Conservation (phyloP, 805 yeast species). For the Sugiyamaella americana region DNA sequence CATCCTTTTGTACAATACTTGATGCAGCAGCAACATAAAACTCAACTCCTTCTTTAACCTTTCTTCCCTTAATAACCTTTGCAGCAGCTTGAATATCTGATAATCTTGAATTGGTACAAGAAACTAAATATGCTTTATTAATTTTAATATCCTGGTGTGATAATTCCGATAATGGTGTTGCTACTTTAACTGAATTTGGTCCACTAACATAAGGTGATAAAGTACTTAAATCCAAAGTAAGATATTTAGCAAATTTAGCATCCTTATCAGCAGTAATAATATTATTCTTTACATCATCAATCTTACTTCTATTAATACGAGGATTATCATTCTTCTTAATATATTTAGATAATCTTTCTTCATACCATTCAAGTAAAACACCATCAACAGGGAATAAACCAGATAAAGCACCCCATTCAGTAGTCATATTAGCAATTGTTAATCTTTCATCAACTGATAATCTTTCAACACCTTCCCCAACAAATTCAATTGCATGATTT, state of each 20-base stretch:
- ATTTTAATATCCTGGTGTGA: conserved; percentile 67
- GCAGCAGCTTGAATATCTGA: conserved; percentile 95
- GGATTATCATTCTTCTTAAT: conserved; percentile 63
- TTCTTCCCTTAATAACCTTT: conserved; percentile 69
- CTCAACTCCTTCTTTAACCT: conserved; percentile 84
- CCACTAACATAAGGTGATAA: conserved; percentile 89
- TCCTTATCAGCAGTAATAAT: conserved; percentile 56
- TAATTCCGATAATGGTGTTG: conserved; percentile 70
- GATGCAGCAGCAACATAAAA: conserved; percentile 98
- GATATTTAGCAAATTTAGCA: conserved; percentile 83
- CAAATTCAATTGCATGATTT: conserved; percentile 90
- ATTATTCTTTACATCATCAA: conserved; percentile 46
- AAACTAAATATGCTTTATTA: conserved; percentile 94
- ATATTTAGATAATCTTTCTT: conserved; percentile 49
- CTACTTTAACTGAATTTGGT: conserved; percentile 93
- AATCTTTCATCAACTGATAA: conserved; percentile 77
- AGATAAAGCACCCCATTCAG: conserved; percentile 98
- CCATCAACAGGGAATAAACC: conserved; percentile 96
- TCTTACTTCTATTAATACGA: conserved; percentile 60
- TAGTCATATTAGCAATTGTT: conserved; percentile 93
- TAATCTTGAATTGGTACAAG: conserved; percentile 93
- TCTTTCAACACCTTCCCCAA: conserved; percentile 68
- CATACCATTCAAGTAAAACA: conserved; percentile 71
- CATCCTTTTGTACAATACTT: conserved; percentile 85
- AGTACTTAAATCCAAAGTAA: conserved; percentile 71